Evolutionary conservation across 2,329 filamentous ascomycete species (phyloP).

Genomic region (Dothistroma septosporum): DNA sequence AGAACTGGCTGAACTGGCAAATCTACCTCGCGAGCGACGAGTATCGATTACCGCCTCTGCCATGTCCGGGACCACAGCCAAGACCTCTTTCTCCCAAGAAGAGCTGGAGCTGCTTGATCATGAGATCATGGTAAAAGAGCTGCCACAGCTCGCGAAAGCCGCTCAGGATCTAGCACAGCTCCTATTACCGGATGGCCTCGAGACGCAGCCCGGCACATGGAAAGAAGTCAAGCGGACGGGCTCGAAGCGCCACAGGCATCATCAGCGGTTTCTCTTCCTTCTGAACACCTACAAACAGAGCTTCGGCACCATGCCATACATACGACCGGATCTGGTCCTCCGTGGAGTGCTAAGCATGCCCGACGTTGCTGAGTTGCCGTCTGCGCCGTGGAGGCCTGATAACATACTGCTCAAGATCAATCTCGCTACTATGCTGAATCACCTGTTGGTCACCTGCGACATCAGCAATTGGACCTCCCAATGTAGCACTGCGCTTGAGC

Average conservation of each 20-base stretch:
- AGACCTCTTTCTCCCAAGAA: slow-evolving; percentile 44
- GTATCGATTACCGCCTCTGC: slow-evolving; percentile 32
- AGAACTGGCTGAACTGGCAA: slow-evolving; percentile 2
- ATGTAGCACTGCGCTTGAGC: slow-evolving; percentile 27
- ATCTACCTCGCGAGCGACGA: slow-evolving; percentile 17
- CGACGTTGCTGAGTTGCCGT: slow-evolving; percentile 20
- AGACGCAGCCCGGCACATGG: slow-evolving; percentile 22
- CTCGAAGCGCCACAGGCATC: slow-evolving; percentile 40
- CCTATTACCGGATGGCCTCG: slow-evolving; percentile 28
- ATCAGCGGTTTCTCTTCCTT: slow-evolving; percentile 33
- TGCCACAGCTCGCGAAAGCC: slow-evolving; percentile 36
- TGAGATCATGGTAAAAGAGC: slow-evolving; percentile 39
- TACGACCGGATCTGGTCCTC: slow-evolving; percentile 39
- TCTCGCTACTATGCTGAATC: slow-evolving; percentile 40
- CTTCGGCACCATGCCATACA: slow-evolving; percentile 41
- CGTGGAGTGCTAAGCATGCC: slow-evolving; percentile 38
- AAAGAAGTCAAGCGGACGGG: slow-evolving; percentile 34
- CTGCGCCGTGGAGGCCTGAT: slow-evolving; percentile 38
- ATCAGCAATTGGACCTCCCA: slow-evolving; percentile 27
- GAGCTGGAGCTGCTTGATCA: slow-evolving; percentile 42
- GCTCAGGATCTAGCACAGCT: slow-evolving; percentile 29
- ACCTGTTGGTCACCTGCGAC: slow-evolving; percentile 32
- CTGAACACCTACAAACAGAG: slow-evolving; percentile 36
- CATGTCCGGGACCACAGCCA: slow-evolving; percentile 47
- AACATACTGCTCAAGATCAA: slow-evolving; percentile 45